Evolutionary conservation across 2,329 filamentous ascomycete genomes (phyloP).

Genomic region (Lachnellula willkommii): DNA sequence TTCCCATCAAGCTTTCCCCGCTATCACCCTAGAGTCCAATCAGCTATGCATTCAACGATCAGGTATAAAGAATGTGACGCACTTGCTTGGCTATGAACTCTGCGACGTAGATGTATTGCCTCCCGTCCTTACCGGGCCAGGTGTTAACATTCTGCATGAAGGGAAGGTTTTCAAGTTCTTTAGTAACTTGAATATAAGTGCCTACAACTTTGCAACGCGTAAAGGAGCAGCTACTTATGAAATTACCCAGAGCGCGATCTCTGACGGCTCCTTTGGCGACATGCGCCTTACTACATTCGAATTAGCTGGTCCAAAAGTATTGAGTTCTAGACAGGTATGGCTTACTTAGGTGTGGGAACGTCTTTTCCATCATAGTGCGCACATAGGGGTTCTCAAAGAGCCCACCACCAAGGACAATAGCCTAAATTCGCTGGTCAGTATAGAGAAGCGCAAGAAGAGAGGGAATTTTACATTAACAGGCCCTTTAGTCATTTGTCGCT

Average conservation of each 20-base stretch:
- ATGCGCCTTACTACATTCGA: conserved; percentile 7
- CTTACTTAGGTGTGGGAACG: conserved; percentile 1
- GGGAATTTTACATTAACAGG: conserved; percentile 1
- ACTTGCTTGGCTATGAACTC: not conserved
- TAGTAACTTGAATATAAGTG: conserved; percentile 1
- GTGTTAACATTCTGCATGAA: not conserved
- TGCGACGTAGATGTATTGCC: not conserved
- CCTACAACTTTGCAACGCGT: not conserved
- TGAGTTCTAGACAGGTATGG: not conserved
- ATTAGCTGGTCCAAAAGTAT: not conserved
- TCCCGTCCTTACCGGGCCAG: not conserved
- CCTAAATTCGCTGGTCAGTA: not conserved
- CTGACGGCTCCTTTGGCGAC: conserved; percentile 10
- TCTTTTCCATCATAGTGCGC: not conserved
- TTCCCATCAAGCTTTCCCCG: not conserved
- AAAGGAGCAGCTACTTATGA: conserved; percentile 2
- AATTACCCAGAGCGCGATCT: not conserved
- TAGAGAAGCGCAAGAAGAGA: not conserved
- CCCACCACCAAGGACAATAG: conserved; percentile 11
- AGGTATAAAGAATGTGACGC: not conserved
- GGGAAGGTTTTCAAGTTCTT: not conserved
- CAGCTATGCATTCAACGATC: not conserved
- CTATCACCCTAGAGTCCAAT: not conserved
- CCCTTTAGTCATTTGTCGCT: not conserved
- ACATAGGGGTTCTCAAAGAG: conserved; percentile 6